phyloP scores from a whole-genome alignment of 768 basidiomycete species.

The Calocera viscosa region DNA sequence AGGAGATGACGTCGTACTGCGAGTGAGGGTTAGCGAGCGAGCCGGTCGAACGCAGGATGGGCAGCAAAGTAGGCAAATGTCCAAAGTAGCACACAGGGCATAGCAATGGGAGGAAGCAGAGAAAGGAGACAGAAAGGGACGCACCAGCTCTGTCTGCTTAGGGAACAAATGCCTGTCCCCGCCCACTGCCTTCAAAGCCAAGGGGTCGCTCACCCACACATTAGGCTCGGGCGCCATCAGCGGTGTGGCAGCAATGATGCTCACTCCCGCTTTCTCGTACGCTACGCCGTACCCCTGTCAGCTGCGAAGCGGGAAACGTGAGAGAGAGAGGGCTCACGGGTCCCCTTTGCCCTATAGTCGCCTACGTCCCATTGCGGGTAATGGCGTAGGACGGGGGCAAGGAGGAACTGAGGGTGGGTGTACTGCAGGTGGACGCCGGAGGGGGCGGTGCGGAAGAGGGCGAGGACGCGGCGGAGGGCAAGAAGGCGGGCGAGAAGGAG shows the following conservation, averaged over 20 bases:
- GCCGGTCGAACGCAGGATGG: neutral
- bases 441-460: neutral
- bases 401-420: constrained; percentile 3
- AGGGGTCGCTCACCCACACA: constrained; percentile 36
- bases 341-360: neutral
- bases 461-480: neutral
- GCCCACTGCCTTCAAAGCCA: constrained; percentile 31
- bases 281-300: constrained; percentile 19
- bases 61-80: neutral
- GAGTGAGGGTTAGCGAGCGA: neutral
- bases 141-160: constrained; percentile 32
- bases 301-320: neutral
- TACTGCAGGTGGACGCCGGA: neutral
- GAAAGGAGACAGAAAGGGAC: constrained; percentile 10
- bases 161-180: constrained; percentile 29
- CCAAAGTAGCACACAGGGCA: too few relatives aligned
- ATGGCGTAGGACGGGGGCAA: neutral
- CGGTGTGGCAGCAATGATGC: constrained; percentile 29
- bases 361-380: constrained; percentile 2
- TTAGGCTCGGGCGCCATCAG: constrained; percentile 25
- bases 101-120: too few relatives aligned
- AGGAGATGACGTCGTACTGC: constrained; percentile 34
- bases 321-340: neutral
- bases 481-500: neutral
- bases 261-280: constrained; percentile 32